Evolutionary conservation across 192 early-diverging fungal genomes (phyloP), one percentile per base, ranked within the genome.

Genomic region (Coemansia sp.): DNA sequence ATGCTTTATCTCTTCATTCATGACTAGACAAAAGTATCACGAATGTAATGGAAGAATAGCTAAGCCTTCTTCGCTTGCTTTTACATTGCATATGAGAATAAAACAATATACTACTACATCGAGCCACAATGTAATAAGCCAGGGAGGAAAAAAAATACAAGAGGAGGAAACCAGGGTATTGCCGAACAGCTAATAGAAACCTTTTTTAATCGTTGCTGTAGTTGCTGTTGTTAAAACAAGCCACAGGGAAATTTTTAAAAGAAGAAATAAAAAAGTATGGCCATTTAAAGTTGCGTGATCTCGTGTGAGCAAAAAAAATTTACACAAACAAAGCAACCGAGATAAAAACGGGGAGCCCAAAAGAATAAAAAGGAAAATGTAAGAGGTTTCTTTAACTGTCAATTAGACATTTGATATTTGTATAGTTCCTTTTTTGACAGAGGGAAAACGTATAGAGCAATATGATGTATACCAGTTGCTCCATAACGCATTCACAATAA

Each of bases 231-330:
- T 50, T 50, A n/a, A n/a, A 50, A 50, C 48, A 54, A 54, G 52
- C 52, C 52, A 54, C 52, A 54, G 52, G 21, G 21, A 54, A 23
- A 21, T 23, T 10, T 23, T 19, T 12, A 54, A 26, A 21, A 19
- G 18, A 50, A 50, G 52, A 19, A 26, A 54, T 26, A 26, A 21
- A 19, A 16, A 50, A 50, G 52, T 23, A 26, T 26, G 52, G 52
- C 52, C 21, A 54, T 54, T 54, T 54, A 12, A 54, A 54, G 52
- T 54, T 54, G 52, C 23, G 52, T 54, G 52, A 54, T 54, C 52
- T 54, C 52, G 52, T 54, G 52, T 54, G 52, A 54, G 52, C 52
- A 54, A 9, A 26, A 54, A 54, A 9, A 11, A 54, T 32, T 32
- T 32, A 32, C 32, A 32, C 32, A 32, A 32, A 32, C 32, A 32